These are phyloP conservation scores for Saccharomyces kudriavzevii DNA, from an alignment of 805 yeast species.

Conservation along the genomic window DNA sequence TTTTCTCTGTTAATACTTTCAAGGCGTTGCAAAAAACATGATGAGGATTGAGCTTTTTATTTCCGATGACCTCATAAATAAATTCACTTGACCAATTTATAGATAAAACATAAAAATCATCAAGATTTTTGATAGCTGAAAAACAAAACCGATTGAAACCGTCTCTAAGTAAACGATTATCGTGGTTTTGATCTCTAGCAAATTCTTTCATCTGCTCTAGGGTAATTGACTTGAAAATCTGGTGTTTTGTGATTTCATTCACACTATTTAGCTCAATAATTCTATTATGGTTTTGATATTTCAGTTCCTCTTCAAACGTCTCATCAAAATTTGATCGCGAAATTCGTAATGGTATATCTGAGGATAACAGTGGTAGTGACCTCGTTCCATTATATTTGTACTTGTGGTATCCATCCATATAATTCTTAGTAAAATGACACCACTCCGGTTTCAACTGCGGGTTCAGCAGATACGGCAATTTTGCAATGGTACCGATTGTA, in stretches of 20 bases:
- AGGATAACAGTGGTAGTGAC: slow-evolving; percentile 9
- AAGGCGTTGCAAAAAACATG: slow-evolving; percentile 22
- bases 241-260: slow-evolving; percentile 13
- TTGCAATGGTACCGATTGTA: slow-evolving; percentile 21
- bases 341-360: background rate
- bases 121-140: background rate
- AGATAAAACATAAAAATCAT: slow-evolving; percentile 19
- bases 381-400: slow-evolving; percentile 5
- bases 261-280: slow-evolving; percentile 21
- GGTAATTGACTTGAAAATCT: slow-evolving; percentile 15
- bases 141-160: slow-evolving; percentile 11
- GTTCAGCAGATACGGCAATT: slow-evolving; percentile 17
- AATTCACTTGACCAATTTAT: slow-evolving; percentile 29
- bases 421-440: slow-evolving; percentile 20
- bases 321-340: slow-evolving; percentile 8
- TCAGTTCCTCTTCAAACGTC: slow-evolving; percentile 13
- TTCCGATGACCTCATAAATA: slow-evolving; percentile 14
- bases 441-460: slow-evolving; percentile 16
- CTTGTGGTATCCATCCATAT: slow-evolving; percentile 14
- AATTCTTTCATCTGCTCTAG: slow-evolving; percentile 8
- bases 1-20: slow-evolving; percentile 5
- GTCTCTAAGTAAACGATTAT: slow-evolving; percentile 5
- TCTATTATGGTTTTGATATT: slow-evolving; percentile 6
- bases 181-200: background rate
- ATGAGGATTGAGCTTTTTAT: slow-evolving; percentile 1